These are phyloP conservation scores for Candida glucosophila DNA, from an alignment of 1,139 yeast genomes.

Conservation along the genomic window DNA sequence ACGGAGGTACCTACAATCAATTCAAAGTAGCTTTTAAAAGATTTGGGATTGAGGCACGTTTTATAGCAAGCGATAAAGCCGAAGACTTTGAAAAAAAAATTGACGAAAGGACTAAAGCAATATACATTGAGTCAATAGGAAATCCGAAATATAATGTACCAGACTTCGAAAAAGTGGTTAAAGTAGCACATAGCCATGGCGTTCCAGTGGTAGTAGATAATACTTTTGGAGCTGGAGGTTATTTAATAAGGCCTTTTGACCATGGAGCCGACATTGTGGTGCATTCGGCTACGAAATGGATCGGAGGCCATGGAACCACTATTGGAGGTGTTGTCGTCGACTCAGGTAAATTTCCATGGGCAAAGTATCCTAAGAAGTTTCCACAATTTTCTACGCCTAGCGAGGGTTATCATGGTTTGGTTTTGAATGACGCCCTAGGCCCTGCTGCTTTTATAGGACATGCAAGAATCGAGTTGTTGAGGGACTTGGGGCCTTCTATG, in stretches of 20 bases:
- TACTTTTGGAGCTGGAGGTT: constrained; percentile 98
- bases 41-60: constrained; percentile 75
- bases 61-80: constrained; percentile 68
- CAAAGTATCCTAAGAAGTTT: constrained; percentile 72
- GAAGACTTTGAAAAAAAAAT: constrained; percentile 66
- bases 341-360: constrained; percentile 90
- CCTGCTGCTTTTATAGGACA: constrained; percentile 72
- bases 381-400: constrained; percentile 89
- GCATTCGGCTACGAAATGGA: constrained; percentile 97
- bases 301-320: constrained; percentile 96
- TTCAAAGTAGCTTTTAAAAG: constrained; percentile 87
- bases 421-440: constrained; percentile 76
- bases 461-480: constrained; percentile 74
- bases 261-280: constrained; percentile 81
- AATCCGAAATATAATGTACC: constrained; percentile 93
- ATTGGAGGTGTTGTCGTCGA: constrained; percentile 89
- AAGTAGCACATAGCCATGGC: constrained; percentile 79
- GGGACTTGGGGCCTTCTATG: constrained; percentile 87
- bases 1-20: constrained; percentile 96
- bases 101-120: constrained; percentile 81
- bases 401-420: constrained; percentile 87
- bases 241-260: constrained; percentile 72
- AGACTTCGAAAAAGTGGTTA: constrained; percentile 71
- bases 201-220: constrained; percentile 91
- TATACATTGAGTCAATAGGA: constrained; percentile 86